Evolutionary conservation across 495 filamentous ascomycete genomes (phyloP).

Genomic region (Penicillium desertorum): DNA sequence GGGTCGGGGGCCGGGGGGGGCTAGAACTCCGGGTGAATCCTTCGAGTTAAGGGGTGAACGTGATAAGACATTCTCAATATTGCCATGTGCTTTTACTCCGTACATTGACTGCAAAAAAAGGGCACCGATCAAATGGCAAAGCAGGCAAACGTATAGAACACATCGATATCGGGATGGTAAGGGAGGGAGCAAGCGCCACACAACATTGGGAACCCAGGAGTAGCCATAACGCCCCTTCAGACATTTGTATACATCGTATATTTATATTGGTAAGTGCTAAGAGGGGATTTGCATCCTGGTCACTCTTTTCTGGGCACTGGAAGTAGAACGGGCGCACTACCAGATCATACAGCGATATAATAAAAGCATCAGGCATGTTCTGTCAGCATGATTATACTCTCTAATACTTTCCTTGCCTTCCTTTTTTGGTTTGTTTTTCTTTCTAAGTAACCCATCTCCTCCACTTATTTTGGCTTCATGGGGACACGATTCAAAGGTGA

Average conservation of each 20-base stretch:
- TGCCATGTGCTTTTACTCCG: not conserved
- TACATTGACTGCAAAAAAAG: not conserved
- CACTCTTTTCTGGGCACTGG: not conserved
- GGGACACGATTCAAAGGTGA: slow-evolving; percentile 20
- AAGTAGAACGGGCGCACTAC: not conserved
- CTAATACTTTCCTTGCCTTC: not conserved
- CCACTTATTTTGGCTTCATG: slow-evolving; percentile 8
- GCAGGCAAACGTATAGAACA: not conserved
- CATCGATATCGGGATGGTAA: not conserved
- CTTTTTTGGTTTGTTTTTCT: not conserved
- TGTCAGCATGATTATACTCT: not conserved
- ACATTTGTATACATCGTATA: not conserved
- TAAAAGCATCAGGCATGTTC: not conserved
- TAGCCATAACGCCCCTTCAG: not conserved
- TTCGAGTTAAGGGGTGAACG: not conserved
- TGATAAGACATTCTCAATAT: not conserved
- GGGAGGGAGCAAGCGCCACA: not conserved
- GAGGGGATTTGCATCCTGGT: slow-evolving; percentile 1
- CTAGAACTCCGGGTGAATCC: not conserved
- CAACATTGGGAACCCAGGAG: not conserved
- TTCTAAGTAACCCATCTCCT: not conserved
- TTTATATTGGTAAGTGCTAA: not conserved
- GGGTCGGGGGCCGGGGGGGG: not conserved
- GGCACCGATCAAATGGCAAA: not conserved
- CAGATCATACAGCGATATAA: slow-evolving; percentile 1